Conservation (phyloP, 441 rosid species). For the Adansonia madagascariensis region DNA sequence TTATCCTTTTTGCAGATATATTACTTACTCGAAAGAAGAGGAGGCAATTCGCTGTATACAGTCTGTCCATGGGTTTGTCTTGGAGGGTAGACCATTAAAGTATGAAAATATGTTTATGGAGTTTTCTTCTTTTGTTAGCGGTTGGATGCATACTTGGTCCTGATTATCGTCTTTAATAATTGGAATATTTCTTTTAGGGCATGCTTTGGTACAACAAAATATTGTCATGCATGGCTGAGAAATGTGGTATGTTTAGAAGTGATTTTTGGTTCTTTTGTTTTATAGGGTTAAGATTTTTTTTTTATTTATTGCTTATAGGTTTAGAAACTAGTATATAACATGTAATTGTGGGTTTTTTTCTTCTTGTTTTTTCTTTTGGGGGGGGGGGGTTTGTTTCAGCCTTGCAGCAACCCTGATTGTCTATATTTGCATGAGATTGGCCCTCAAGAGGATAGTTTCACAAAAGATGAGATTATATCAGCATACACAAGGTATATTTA, state of each 20-base stretch:
- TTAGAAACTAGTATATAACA: too few species aligned
- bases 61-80: slow-evolving; percentile 79
- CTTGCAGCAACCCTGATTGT: slow-evolving; percentile 87
- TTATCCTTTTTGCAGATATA: slow-evolving; percentile 55
- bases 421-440: slow-evolving; percentile 90
- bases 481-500: slow-evolving; percentile 64
- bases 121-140: background rate
- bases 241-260: slow-evolving; percentile 58
- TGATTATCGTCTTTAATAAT: background rate
- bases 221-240: slow-evolving; percentile 91
- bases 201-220: slow-evolving; percentile 89
- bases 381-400: slow-evolving; percentile 46
- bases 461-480: slow-evolving; percentile 85
- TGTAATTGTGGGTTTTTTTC: background rate
- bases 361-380: slow-evolving; percentile 10
- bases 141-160: background rate
- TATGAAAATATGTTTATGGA: slow-evolving; percentile 31
- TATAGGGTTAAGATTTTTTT: background rate
- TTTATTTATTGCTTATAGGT: background rate
- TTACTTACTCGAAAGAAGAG: slow-evolving; percentile 75
- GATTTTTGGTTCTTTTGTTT: background rate
- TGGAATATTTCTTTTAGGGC: slow-evolving; percentile 52
- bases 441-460: slow-evolving; percentile 86
- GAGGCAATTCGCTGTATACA: slow-evolving; percentile 90
- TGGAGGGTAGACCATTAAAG: slow-evolving; percentile 82